Percentiles rank a stretch among this genome's conserved stretches.
Evolutionary conservation across 148 eudicot genomes (phyloP).

Genomic region (Camellia japonica): DNA sequence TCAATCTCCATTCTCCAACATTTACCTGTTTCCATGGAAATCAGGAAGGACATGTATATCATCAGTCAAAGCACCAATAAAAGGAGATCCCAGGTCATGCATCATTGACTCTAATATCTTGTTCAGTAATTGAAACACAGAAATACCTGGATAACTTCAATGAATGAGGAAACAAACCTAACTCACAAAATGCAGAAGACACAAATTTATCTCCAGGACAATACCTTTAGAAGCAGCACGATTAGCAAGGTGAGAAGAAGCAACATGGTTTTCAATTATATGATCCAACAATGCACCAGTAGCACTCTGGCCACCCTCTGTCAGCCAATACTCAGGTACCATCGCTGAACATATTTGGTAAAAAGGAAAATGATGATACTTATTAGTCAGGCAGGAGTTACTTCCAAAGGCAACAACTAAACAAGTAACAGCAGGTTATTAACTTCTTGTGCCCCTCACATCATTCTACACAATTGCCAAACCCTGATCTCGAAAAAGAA

Average conservation of each 20-base stretch:
- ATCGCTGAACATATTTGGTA: conserved; percentile 50
- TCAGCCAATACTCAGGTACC: conserved; percentile 96
- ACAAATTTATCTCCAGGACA: not conserved
- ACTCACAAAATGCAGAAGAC: not conserved
- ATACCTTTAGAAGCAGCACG: conserved; percentile 88
- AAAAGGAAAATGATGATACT: not conserved
- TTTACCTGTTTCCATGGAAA: conserved; percentile 93
- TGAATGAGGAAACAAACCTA: not conserved
- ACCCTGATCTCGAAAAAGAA: not conserved
- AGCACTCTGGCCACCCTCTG: conserved; percentile 99
- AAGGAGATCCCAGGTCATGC: conserved; percentile 56
- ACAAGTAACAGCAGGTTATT: not conserved
- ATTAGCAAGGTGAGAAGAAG: conserved; percentile 81
- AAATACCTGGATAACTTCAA: conserved; percentile 49
- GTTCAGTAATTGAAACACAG: conserved; percentile 72
- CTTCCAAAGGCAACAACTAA: not conserved
- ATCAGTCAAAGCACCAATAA: conserved; percentile 72
- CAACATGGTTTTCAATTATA: conserved; percentile 75
- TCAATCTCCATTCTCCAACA: not conserved
- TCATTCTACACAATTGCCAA: not conserved
- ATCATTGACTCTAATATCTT: conserved; percentile 63
- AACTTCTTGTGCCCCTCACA: not conserved
- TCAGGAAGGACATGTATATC: conserved; percentile 95
- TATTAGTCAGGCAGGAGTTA: not conserved
- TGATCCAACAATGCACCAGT: conserved; percentile 90